Conservation (phyloP, 2,329 filamentous ascomycete genomes). For the Gaeumannomyces sp. region DNA sequence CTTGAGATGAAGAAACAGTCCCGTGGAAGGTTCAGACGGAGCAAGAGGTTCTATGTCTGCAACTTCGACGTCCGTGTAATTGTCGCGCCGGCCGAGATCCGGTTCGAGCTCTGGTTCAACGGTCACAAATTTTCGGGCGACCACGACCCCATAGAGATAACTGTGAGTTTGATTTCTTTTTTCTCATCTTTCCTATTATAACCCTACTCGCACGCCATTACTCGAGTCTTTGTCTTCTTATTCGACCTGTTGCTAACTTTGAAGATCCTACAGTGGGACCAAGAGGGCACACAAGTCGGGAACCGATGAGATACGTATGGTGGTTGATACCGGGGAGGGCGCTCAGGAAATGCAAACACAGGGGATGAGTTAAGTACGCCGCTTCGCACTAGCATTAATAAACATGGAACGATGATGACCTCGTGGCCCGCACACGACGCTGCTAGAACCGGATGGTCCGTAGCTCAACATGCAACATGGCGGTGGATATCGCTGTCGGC, state of each 20-base stretch:
- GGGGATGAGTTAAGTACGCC: too few relatives aligned
- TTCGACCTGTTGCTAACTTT: background rate
- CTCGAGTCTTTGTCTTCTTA: too few relatives aligned
- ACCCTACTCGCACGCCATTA: too few relatives aligned
- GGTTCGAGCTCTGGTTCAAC: background rate
- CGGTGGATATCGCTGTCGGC: too few relatives aligned
- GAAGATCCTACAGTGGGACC: background rate
- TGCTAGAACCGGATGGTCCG: too few relatives aligned
- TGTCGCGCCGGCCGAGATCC: background rate
- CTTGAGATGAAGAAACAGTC: conserved; percentile 31
- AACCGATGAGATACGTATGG: background rate
- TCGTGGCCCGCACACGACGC: too few relatives aligned
- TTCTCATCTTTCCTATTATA: too few relatives aligned
- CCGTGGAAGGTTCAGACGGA: conserved; percentile 17
- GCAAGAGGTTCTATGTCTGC: conserved; percentile 32
- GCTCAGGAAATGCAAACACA: background rate
- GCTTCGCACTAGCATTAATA: too few relatives aligned
- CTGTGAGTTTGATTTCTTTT: background rate
- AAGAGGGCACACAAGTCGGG: background rate
- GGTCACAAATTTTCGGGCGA: background rate
- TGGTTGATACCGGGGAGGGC: background rate
- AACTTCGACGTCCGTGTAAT: conserved; percentile 35
- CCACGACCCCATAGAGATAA: background rate
- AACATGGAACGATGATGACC: too few relatives aligned
- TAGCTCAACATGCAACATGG: too few relatives aligned